Conservation (phyloP, 148 eudicot species). For the Persicaria tinctoria region DNA sequence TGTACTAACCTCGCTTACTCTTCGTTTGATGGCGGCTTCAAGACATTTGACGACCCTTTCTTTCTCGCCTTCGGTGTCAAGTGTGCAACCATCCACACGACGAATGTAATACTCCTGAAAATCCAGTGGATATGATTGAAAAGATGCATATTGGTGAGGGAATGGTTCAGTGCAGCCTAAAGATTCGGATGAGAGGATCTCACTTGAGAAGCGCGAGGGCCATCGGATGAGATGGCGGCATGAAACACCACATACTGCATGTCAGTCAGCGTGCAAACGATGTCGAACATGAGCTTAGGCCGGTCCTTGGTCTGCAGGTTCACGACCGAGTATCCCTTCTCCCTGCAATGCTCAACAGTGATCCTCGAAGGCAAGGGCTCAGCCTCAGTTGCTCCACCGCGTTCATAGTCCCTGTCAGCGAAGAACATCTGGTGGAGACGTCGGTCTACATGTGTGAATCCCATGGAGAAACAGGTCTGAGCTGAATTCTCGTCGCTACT, state of each 20-base stretch:
- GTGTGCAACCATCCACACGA: constrained; percentile 56
- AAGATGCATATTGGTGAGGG: neutral
- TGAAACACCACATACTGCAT: constrained; percentile 82
- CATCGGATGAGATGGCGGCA: constrained; percentile 55
- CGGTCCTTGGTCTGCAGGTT: constrained; percentile 58
- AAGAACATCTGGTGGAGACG: constrained; percentile 79
- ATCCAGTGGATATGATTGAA: neutral
- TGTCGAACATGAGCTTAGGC: constrained; percentile 78
- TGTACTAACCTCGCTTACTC: constrained; percentile 57
- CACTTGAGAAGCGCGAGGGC: constrained; percentile 66
- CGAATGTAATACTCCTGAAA: constrained; percentile 75
- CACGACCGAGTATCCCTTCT: constrained; percentile 66
- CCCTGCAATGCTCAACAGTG: constrained; percentile 50
- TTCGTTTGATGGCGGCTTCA: constrained; percentile 75
- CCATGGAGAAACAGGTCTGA: constrained; percentile 45
- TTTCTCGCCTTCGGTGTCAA: constrained; percentile 56
- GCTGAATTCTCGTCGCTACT: constrained; percentile 41
- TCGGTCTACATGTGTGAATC: constrained; percentile 61
- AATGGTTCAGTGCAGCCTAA: neutral
- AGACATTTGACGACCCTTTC: constrained; percentile 68
- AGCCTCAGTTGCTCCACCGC: constrained; percentile 14
- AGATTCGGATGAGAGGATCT: neutral
- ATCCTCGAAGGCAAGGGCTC: constrained; percentile 29
- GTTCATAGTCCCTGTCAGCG: constrained; percentile 69
- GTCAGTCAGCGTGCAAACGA: constrained; percentile 79